A percentile compares a stretch with the other conserved stretches of the same genome.
Conservation (phyloP, 164 flowering plant species). For the Umbellularia californica region DNA sequence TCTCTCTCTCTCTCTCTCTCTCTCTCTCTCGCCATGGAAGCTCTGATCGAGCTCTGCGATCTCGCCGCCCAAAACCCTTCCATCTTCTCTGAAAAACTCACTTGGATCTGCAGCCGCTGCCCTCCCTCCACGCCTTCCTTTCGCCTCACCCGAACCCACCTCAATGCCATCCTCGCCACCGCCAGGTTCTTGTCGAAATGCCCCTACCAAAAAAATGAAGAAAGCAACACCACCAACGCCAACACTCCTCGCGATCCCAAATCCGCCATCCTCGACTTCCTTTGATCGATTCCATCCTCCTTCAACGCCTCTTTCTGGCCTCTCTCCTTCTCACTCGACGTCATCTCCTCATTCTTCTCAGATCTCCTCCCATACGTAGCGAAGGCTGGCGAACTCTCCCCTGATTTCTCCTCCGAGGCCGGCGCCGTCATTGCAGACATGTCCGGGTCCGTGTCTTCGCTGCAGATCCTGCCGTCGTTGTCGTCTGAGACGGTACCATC, state of each 20-base stretch:
- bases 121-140: conserved; percentile 43
- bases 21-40: conserved; percentile 48
- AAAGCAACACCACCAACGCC: neutral
- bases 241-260: conserved; percentile 23
- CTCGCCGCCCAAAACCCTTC: conserved; percentile 60
- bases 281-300: conserved; percentile 60
- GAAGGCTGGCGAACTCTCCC: conserved; percentile 42
- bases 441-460: conserved; percentile 35
- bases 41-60: conserved; percentile 82
- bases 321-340: conserved; percentile 43
- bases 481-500: conserved; percentile 27
- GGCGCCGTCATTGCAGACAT: conserved; percentile 46
- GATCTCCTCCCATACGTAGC: conserved; percentile 57
- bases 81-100: conserved; percentile 59
- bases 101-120: conserved; percentile 81
- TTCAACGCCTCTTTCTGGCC: conserved; percentile 73
- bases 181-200: conserved; percentile 70
- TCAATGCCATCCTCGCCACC: conserved; percentile 80
- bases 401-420: conserved; percentile 50
- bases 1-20: neutral
- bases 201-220: conserved; percentile 11
- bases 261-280: conserved; percentile 48
- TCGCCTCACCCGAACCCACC: conserved; percentile 69
- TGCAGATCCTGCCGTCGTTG: neutral
- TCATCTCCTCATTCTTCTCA: conserved; percentile 47